Conservation (phyloP, 805 yeast genomes). For the Saccharomycopsis vini region DNA sequence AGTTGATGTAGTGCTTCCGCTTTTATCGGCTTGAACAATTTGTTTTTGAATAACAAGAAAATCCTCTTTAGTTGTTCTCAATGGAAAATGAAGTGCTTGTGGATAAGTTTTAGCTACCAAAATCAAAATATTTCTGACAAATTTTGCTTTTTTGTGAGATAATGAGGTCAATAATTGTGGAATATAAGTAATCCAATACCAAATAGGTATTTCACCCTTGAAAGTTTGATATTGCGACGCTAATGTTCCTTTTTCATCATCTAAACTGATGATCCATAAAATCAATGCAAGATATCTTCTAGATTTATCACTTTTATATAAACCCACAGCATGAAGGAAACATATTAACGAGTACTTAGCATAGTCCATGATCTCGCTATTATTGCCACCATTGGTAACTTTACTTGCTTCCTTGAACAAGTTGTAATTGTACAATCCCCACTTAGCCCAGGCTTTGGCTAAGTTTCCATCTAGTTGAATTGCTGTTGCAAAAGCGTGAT, state of each 20-base stretch:
- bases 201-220: constrained; percentile 93
- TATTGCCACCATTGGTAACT: not conserved
- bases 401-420: constrained; percentile 43
- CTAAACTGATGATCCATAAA: constrained; percentile 87
- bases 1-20: too few relatives aligned
- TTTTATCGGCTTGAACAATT: constrained; percentile 30
- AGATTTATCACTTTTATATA: constrained; percentile 87
- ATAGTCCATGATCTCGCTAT: constrained; percentile 42
- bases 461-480: constrained; percentile 90
- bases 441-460: constrained; percentile 99
- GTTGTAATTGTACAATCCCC: constrained; percentile 94
- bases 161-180: constrained; percentile 88
- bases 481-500: constrained; percentile 96
- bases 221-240: constrained; percentile 85
- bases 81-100: constrained; percentile 92
- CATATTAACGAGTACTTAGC: constrained; percentile 95
- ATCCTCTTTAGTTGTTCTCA: constrained; percentile 92
- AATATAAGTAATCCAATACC: constrained; percentile 98
- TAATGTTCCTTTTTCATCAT: constrained; percentile 72
- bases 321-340: constrained; percentile 94
- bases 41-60: constrained; percentile 81
- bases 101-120: constrained; percentile 95
- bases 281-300: constrained; percentile 82
- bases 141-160: constrained; percentile 82
- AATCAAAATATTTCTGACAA: constrained; percentile 80